These are phyloP conservation scores for Stachybotrys elegans DNA, from an alignment of 2,329 filamentous ascomycete genomes.

Conservation along the genomic window DNA sequence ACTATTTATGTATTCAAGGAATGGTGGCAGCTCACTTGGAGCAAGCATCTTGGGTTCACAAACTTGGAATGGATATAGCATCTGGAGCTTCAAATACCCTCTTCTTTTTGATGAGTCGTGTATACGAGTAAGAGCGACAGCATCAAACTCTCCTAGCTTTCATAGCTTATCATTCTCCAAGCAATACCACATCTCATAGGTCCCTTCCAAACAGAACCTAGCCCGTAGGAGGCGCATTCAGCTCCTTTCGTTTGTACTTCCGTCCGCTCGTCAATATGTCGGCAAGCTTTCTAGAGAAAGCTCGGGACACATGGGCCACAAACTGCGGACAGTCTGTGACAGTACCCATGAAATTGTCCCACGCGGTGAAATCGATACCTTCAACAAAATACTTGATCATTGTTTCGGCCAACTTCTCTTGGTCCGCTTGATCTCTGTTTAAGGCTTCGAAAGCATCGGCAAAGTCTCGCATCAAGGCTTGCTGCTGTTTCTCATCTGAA, in stretches of 20 bases:
- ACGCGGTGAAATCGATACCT: constrained; percentile 21
- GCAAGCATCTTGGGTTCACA: too few relatives aligned
- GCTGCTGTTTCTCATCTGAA: constrained; percentile 21
- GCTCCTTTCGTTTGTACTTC: constrained; percentile 25
- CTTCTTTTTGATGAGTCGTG: too few relatives aligned
- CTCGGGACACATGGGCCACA: constrained; percentile 22
- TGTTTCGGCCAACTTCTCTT: constrained; percentile 14
- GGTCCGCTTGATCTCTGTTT: constrained; percentile 13
- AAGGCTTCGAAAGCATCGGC: constrained; percentile 29
- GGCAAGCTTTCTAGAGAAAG: constrained; percentile 23
- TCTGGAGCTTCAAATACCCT: too few relatives aligned
- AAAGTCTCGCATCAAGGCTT: constrained; percentile 25
- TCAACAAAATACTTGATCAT: constrained; percentile 28
- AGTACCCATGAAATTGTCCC: constrained; percentile 17
- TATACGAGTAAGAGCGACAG: too few relatives aligned
- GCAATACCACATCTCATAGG: too few relatives aligned
- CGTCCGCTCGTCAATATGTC: constrained; percentile 12
- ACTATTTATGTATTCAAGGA: too few relatives aligned
- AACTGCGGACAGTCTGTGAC: constrained; percentile 23
- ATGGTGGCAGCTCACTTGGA: too few relatives aligned
- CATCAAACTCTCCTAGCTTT: too few relatives aligned
- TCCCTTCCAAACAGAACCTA: too few relatives aligned
- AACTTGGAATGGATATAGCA: too few relatives aligned
- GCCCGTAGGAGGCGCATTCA: constrained; percentile 17
- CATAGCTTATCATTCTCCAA: too few relatives aligned